Conservation (phyloP, 352 stramenopile species). For the Globisporangium parvum region DNA sequence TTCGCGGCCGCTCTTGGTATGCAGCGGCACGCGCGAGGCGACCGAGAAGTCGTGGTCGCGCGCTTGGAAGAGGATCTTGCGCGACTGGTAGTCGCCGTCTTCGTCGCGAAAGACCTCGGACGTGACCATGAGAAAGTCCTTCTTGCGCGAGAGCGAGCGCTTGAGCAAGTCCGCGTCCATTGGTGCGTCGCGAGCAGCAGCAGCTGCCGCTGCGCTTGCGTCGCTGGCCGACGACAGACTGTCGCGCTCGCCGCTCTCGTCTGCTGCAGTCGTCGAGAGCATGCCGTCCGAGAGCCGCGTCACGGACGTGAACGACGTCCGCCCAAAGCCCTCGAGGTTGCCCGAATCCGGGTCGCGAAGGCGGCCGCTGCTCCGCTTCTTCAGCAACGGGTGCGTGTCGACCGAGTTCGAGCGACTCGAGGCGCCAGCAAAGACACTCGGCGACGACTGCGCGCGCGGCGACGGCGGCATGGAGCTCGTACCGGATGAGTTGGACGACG, state of each 20-base stretch:
- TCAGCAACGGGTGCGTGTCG: slow-evolving; percentile 29
- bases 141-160: slow-evolving; percentile 79
- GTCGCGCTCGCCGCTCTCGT: slow-evolving; percentile 24
- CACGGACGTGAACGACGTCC: slow-evolving; percentile 73
- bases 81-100: slow-evolving; percentile 78
- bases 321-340: slow-evolving; percentile 51
- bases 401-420: slow-evolving; percentile 38
- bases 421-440: slow-evolving; percentile 20
- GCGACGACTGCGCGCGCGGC: slow-evolving; percentile 27
- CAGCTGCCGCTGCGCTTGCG: slow-evolving; percentile 5
- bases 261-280: slow-evolving; percentile 15
- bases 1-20: slow-evolving; percentile 60
- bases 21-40: slow-evolving; percentile 64
- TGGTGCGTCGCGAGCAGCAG: slow-evolving; percentile 3
- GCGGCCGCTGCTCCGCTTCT: slow-evolving; percentile 47
- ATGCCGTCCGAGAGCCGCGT: slow-evolving; percentile 48
- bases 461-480: slow-evolving; percentile 19
- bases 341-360: slow-evolving; percentile 23
- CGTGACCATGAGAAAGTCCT: slow-evolving; percentile 89
- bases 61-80: slow-evolving; percentile 87
- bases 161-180: slow-evolving; percentile 77
- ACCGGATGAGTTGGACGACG: slow-evolving; percentile 33
- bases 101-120: slow-evolving; percentile 85
- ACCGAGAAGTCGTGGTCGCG: slow-evolving; percentile 84
- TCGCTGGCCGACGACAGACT: slow-evolving; percentile 54